These are phyloP conservation scores for Butyriboletus pseudospeciosus DNA, from an alignment of 1,284 basidiomycete genomes.

Conservation along the genomic window DNA sequence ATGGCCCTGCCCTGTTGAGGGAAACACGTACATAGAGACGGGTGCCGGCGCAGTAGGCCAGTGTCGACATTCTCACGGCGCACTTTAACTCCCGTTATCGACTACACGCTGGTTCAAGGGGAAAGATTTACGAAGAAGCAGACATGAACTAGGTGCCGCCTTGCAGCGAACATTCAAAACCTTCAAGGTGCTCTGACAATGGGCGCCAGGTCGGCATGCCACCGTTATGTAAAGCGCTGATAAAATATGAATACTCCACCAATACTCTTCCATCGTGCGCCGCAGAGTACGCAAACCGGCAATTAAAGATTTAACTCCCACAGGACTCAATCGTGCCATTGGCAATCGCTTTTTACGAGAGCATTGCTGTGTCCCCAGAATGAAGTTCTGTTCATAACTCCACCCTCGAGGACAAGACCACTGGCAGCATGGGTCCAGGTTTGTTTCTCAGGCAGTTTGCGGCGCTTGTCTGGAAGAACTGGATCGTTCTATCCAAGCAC, in stretches of 20 bases:
- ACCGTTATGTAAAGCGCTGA: too few species aligned
- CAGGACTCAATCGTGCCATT: conserved; percentile 3
- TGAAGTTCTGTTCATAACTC: not conserved
- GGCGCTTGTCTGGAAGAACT: conserved; percentile 70
- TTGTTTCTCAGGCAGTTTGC: conserved; percentile 60
- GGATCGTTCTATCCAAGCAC: conserved; percentile 64
- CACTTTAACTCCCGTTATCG: not conserved
- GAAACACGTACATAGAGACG: not conserved
- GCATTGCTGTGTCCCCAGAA: not conserved
- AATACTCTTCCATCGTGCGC: not conserved
- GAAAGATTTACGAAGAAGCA: not conserved
- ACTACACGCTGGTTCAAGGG: not conserved
- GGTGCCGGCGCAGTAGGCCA: not conserved
- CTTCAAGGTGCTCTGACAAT: too few species aligned
- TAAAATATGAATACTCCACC: not conserved
- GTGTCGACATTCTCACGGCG: not conserved
- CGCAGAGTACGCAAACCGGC: not conserved
- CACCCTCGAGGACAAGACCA: not conserved
- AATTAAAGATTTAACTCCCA: conserved; percentile 4
- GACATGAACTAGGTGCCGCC: too few species aligned
- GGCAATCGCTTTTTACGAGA: not conserved
- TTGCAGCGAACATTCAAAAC: not conserved
- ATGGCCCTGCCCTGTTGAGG: not conserved
- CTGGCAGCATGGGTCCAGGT: conserved; percentile 2
- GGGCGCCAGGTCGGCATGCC: too few species aligned